phyloP scores from a whole-genome alignment of 768 basidiomycete genomes.

The Crassisporium funariophilum region DNA sequence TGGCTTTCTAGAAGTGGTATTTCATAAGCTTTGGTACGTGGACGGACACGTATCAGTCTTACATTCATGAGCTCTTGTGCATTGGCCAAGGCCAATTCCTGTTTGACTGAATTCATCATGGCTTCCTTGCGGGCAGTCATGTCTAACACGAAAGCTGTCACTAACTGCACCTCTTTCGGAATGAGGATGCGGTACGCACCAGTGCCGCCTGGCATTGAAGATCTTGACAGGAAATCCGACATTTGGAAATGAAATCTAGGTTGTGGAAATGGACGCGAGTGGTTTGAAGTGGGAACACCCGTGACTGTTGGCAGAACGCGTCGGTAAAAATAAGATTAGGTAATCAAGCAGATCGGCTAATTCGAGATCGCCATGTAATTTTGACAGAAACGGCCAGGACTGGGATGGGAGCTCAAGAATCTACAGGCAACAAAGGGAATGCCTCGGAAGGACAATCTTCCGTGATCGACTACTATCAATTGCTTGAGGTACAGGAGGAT shows the following conservation, averaged over 20 bases:
- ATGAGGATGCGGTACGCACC: conserved; percentile 21
- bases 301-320: too few species aligned
- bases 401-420: conserved; percentile 72
- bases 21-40: background rate
- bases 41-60: conserved; percentile 18
- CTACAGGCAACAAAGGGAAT: conserved; percentile 38
- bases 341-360: conserved; percentile 17
- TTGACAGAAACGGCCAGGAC: too few species aligned
- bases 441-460: conserved; percentile 19
- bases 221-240: conserved; percentile 54
- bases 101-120: conserved; percentile 64
- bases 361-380: conserved; percentile 13
- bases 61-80: conserved; percentile 85
- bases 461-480: conserved; percentile 74
- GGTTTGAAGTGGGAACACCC: background rate
- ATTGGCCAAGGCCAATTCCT: conserved; percentile 71
- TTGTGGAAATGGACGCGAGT: conserved; percentile 6
- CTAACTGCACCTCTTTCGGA: background rate
- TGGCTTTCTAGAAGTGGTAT: conserved; percentile 61
- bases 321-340: background rate
- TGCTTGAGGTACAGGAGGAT: conserved; percentile 78
- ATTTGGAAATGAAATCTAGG: conserved; percentile 29
- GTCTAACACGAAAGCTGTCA: conserved; percentile 30
- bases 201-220: conserved; percentile 29
- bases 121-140: conserved; percentile 51